phyloP scores from a whole-genome alignment of 768 basidiomycete genomes.

The Tulasnella sp. region DNA sequence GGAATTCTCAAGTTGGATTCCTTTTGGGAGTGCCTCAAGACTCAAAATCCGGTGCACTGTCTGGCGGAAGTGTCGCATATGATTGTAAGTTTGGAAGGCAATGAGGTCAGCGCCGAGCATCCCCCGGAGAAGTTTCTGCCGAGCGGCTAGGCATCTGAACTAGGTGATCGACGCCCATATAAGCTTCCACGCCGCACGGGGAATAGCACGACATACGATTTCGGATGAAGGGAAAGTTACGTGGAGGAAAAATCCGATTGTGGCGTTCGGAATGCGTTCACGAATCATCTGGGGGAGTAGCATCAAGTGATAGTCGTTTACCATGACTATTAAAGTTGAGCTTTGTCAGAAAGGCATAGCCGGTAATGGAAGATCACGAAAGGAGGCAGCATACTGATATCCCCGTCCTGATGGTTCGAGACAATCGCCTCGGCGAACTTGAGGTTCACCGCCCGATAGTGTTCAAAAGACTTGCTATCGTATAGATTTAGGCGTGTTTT shows the following conservation, averaged over 20 bases:
- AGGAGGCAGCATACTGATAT: constrained; percentile 52
- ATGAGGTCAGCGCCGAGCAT: constrained; percentile 91
- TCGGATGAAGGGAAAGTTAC: constrained; percentile 94
- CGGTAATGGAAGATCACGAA: constrained; percentile 32
- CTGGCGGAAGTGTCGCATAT: constrained; percentile 79
- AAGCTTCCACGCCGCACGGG: neutral
- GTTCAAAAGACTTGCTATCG: constrained; percentile 73
- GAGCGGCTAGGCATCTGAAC: constrained; percentile 31
- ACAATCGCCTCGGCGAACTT: constrained; percentile 84
- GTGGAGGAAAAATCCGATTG: constrained; percentile 93
- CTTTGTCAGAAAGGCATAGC: constrained; percentile 8
- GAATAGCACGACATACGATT: constrained; percentile 41
- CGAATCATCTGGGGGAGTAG: constrained; percentile 85
- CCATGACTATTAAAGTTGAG: constrained; percentile 32
- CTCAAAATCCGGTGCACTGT: constrained; percentile 75
- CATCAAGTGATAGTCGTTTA: constrained; percentile 96
- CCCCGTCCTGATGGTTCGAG: constrained; percentile 76
- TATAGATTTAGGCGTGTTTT: constrained; percentile 71
- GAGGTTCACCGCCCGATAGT: constrained; percentile 86
- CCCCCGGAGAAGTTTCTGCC: constrained; percentile 66
- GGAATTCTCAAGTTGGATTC: constrained; percentile 56
- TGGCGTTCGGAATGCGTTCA: constrained; percentile 57
- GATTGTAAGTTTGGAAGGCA: constrained; percentile 85
- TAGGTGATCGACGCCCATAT: neutral
- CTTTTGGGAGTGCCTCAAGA: constrained; percentile 77